A percentile compares a stretch with the other conserved stretches of the same genome.
Conservation (phyloP, 352 stramenopile genomes). For the Phytophthora colocasiae region DNA sequence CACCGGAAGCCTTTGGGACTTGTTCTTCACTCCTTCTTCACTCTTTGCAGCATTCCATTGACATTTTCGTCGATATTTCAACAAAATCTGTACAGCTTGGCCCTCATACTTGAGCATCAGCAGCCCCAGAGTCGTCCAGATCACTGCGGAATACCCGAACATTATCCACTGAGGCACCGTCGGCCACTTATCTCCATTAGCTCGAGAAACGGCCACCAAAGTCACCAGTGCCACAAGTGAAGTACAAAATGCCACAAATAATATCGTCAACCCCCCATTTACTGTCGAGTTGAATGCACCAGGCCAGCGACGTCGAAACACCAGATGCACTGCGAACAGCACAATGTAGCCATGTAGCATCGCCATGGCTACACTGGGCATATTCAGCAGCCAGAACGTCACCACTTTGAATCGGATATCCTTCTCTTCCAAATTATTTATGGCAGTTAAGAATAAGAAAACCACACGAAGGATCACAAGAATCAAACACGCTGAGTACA, state of each 20-base stretch:
- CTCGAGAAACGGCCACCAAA: slow-evolving; percentile 16
- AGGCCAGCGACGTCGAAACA: slow-evolving; percentile 34
- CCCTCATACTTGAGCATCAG: slow-evolving; percentile 33
- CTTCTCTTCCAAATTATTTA: not conserved
- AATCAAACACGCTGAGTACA: slow-evolving; percentile 31
- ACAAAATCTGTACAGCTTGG: slow-evolving; percentile 27
- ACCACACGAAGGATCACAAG: slow-evolving; percentile 33
- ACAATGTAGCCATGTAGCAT: slow-evolving; percentile 42
- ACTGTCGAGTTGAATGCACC: not conserved
- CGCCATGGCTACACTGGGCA: slow-evolving; percentile 36
- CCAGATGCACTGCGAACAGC: slow-evolving; percentile 39
- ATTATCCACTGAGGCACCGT: slow-evolving; percentile 24
- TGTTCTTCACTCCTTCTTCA: not conserved
- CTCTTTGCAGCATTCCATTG: slow-evolving; percentile 4
- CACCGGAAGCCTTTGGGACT: slow-evolving; percentile 11
- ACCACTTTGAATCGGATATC: slow-evolving; percentile 7
- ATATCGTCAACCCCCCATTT: slow-evolving; percentile 6
- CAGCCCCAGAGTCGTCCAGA: slow-evolving; percentile 33
- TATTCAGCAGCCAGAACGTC: slow-evolving; percentile 46
- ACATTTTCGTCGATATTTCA: slow-evolving; percentile 20
- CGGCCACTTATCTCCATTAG: slow-evolving; percentile 2
- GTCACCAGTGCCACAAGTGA: slow-evolving; percentile 24
- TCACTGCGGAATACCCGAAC: slow-evolving; percentile 32
- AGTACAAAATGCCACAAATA: slow-evolving; percentile 28
- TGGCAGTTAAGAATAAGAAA: slow-evolving; percentile 28